Conservation (phyloP, 108 stramenopile genomes). For the Fragilaria crotonensis region DNA sequence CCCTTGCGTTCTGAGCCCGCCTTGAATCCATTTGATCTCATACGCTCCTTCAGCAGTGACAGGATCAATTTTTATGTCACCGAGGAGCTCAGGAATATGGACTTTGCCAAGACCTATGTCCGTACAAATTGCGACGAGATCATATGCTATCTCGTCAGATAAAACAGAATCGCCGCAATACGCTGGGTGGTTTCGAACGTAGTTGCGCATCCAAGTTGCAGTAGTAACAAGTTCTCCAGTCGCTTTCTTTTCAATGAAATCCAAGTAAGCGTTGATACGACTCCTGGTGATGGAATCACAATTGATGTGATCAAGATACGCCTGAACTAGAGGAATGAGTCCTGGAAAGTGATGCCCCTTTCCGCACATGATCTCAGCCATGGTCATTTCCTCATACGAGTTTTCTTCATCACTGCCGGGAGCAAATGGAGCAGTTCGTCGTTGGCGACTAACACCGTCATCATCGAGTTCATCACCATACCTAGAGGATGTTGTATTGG, state of each 20-base stretch:
- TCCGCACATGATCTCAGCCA: slow-evolving; percentile 94
- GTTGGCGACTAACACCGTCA: slow-evolving; percentile 52
- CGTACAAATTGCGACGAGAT: slow-evolving; percentile 78
- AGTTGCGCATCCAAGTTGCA: slow-evolving; percentile 94
- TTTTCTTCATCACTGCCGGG: slow-evolving; percentile 79
- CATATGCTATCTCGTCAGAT: slow-evolving; percentile 87
- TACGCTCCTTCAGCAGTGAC: slow-evolving; percentile 77
- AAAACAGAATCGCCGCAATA: slow-evolving; percentile 92
- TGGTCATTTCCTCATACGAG: slow-evolving; percentile 93
- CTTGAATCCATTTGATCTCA: slow-evolving; percentile 65
- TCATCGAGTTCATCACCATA: slow-evolving; percentile 22
- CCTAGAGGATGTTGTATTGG: slow-evolving; percentile 4
- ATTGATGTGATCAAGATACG: slow-evolving; percentile 94
- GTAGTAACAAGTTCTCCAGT: slow-evolving; percentile 89
- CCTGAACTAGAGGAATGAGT: slow-evolving; percentile 90
- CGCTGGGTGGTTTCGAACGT: slow-evolving; percentile 84
- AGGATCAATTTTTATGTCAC: slow-evolving; percentile 61
- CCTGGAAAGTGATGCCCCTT: slow-evolving; percentile 97
- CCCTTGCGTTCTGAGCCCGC: slow-evolving; percentile 51
- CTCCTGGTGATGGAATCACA: slow-evolving; percentile 75
- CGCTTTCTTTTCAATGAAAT: slow-evolving; percentile 82
- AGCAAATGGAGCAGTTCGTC: slow-evolving; percentile 53
- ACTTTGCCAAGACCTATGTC: slow-evolving; percentile 83
- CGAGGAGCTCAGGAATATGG: slow-evolving; percentile 69
- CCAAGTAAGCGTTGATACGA: slow-evolving; percentile 69